A percentile compares a stretch with the other conserved stretches of the same genome.
These are phyloP conservation scores for Puccinia polysora DNA, from an alignment of 1,284 basidiomycete species.

Conservation along the genomic window DNA sequence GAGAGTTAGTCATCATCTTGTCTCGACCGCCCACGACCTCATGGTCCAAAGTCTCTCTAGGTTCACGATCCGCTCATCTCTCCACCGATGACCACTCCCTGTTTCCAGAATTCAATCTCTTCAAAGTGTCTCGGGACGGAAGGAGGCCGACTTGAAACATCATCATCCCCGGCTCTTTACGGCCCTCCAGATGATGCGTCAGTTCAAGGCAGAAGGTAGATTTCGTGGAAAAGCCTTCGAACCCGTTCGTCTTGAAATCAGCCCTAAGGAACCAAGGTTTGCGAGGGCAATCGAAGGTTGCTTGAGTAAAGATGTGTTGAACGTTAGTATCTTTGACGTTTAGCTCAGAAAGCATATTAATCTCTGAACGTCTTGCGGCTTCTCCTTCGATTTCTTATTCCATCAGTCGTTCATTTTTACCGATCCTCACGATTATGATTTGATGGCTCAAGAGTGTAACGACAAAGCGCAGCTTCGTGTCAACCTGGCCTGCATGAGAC, in stretches of 20 bases:
- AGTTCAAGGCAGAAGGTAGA: slow-evolving; percentile 14
- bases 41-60: neutral
- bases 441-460: slow-evolving; percentile 30
- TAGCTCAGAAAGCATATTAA: neutral
- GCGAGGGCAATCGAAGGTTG: slow-evolving; percentile 27
- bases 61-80: neutral
- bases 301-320: slow-evolving; percentile 19
- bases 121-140: slow-evolving; percentile 29
- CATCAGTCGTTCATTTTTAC: slow-evolving; percentile 38
- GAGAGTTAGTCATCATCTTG: slow-evolving; percentile 6
- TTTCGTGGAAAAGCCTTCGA: slow-evolving; percentile 40
- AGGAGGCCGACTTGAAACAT: slow-evolving; percentile 15
- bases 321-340: slow-evolving; percentile 16
- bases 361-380: neutral
- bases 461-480: slow-evolving; percentile 25
- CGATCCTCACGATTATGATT: slow-evolving; percentile 40
- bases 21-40: neutral
- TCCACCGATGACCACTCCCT: neutral
- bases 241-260: slow-evolving; percentile 25
- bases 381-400: neutral
- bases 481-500: slow-evolving; percentile 34
- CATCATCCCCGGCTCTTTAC: neutral
- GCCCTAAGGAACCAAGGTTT: slow-evolving; percentile 20
- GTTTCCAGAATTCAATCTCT: neutral
- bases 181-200: slow-evolving; percentile 26